phyloP scores from a whole-genome alignment of 163 green algal species.

The Prototheca cutis region DNA sequence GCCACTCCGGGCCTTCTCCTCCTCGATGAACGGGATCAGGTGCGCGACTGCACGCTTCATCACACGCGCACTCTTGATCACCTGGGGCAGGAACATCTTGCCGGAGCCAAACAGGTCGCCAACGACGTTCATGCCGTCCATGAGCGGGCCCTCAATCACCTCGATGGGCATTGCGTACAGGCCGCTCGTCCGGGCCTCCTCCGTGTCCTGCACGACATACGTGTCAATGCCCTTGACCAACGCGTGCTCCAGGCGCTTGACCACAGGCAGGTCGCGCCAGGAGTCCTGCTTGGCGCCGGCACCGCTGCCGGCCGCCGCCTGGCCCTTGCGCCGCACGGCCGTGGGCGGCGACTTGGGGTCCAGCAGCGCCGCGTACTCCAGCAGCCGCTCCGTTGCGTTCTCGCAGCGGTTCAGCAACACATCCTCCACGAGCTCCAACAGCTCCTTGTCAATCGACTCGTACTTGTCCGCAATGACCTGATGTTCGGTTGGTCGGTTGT shows the following conservation, averaged over 20 bases:
- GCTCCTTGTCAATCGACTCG: conserved; percentile 92
- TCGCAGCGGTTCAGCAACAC: conserved; percentile 87
- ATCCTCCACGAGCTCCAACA: conserved; percentile 87
- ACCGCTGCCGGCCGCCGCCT: conserved; percentile 6
- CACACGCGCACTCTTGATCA: conserved; percentile 97
- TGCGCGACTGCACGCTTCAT: conserved; percentile 98
- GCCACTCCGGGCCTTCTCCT: conserved; percentile 77
- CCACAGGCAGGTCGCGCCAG: conserved; percentile 72
- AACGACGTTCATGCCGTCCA: conserved; percentile 99
- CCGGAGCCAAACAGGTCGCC: conserved; percentile 95
- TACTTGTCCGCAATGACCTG: conserved; percentile 87
- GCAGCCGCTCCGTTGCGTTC: conserved; percentile 74
- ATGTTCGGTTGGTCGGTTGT: too few species aligned
- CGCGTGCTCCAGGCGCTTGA: conserved; percentile 82
- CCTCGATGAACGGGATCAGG: conserved; percentile 96
- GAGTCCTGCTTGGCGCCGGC: conserved; percentile 20
- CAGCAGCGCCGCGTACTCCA: conserved; percentile 76
- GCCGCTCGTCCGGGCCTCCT: conserved; percentile 73
- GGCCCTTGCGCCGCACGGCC: conserved; percentile 47
- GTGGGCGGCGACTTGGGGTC: conserved; percentile 76
- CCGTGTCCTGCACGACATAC: conserved; percentile 76
- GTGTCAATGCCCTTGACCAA: conserved; percentile 90
- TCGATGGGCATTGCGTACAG: conserved; percentile 70
- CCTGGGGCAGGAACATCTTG: conserved; percentile 98
- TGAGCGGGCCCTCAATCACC: conserved; percentile 97